A percentile compares a stretch with the other conserved stretches of the same genome.
Evolutionary conservation across 2,329 filamentous ascomycete genomes (phyloP).

Genomic region (Beauveria sp.): DNA sequence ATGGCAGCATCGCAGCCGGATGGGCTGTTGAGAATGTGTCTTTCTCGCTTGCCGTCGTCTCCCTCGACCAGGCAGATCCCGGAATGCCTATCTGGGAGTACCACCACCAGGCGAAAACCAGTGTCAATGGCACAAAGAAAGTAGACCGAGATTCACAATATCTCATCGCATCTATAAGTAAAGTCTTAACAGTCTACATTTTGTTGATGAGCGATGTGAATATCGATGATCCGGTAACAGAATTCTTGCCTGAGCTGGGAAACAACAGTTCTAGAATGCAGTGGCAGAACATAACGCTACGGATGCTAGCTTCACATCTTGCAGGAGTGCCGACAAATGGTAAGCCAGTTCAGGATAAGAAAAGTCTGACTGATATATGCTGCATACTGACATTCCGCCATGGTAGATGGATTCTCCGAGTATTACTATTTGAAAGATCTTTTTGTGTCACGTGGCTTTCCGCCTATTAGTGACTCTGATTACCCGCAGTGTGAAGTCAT

Average conservation of each 20-base stretch:
- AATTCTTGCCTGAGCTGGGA: conserved; percentile 27
- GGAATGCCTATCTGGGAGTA: conserved; percentile 31
- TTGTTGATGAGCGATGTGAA: conserved; percentile 28
- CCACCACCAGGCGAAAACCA: conserved; percentile 28
- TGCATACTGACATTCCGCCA: not conserved
- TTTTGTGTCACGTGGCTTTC: conserved; percentile 29
- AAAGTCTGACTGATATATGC: not conserved
- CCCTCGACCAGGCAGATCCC: conserved; percentile 19
- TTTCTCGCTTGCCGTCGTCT: conserved; percentile 30
- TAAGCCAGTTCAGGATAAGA: conserved; percentile 13
- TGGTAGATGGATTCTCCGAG: conserved; percentile 27
- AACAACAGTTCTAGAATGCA: conserved; percentile 14
- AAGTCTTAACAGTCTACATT: conserved; percentile 30
- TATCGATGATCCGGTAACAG: conserved; percentile 24
- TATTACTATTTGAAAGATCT: conserved; percentile 28
- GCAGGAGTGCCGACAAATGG: conserved; percentile 29
- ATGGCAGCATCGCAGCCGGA: conserved; percentile 22
- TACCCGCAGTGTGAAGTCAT: conserved; percentile 30
- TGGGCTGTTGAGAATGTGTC: conserved; percentile 29
- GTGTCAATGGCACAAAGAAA: conserved; percentile 25
- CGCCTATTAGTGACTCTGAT: conserved; percentile 23
- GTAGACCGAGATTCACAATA: conserved; percentile 31
- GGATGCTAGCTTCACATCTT: conserved; percentile 29
- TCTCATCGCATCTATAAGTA: conserved; percentile 32
- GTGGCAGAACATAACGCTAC: conserved; percentile 31